Conservation (phyloP, 768 basidiomycete species). For the Ramaria sp. region DNA sequence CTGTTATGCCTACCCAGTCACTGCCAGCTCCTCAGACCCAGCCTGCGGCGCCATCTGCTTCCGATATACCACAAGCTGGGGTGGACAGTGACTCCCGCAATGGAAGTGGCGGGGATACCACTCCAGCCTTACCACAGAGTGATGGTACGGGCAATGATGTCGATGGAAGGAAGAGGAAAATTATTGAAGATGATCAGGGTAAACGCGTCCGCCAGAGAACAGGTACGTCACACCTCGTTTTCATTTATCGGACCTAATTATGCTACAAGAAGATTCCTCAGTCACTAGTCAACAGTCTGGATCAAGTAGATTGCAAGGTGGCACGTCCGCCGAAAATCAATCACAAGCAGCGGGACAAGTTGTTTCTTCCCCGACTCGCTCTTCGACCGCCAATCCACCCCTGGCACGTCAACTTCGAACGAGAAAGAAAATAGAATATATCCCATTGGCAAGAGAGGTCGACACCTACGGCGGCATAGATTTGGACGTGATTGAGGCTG, state of each 20-base stretch:
- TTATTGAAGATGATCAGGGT: constrained; percentile 53
- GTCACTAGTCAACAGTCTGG: not conserved
- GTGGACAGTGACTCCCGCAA: not conserved
- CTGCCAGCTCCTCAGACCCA: not conserved
- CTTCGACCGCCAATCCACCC: constrained; percentile 14
- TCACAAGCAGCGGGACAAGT: not conserved
- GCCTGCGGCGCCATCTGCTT: not conserved
- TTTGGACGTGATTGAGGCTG: constrained; percentile 51
- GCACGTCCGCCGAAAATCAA: not conserved
- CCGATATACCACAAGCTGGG: not conserved
- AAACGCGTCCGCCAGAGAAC: constrained; percentile 68
- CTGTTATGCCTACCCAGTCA: not conserved
- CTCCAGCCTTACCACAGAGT: not conserved
- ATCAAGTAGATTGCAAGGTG: not conserved
- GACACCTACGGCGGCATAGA: constrained; percentile 78
- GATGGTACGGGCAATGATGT: not conserved
- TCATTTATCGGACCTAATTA: not conserved
- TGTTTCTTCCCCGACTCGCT: not conserved
- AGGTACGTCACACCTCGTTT: constrained; percentile 32
- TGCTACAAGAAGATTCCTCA: not conserved
- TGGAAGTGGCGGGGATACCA: not conserved
- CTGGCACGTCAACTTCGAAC: constrained; percentile 39
- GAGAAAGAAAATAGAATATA: constrained; percentile 80
- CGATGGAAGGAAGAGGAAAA: constrained; percentile 48
- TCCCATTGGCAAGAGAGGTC: constrained; percentile 66